These are phyloP conservation scores for Chalciporus sphaerocephalus DNA, from an alignment of 768 basidiomycete species.

Conservation along the genomic window DNA sequence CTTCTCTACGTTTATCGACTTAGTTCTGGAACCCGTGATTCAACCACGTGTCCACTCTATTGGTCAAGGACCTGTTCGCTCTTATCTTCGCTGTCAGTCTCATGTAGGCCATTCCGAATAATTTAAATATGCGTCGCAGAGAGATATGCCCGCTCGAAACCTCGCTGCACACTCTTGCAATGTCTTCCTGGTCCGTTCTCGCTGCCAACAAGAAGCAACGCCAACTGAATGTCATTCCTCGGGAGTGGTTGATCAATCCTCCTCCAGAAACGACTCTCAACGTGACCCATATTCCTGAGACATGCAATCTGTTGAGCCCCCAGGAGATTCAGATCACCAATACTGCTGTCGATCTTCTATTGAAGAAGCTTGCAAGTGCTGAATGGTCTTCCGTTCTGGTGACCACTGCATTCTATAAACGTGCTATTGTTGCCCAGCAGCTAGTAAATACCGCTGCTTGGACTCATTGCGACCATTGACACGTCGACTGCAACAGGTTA, in stretches of 20 bases:
- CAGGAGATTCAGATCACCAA: conserved; percentile 61
- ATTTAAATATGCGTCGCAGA: conserved; percentile 11
- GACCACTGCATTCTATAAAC: conserved; percentile 68
- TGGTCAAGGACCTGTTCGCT: neutral
- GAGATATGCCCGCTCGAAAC: too few species aligned
- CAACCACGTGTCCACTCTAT: neutral
- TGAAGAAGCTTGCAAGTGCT: conserved; percentile 49
- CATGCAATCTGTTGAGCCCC: conserved; percentile 52
- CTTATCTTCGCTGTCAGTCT: neutral
- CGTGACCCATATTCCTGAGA: conserved; percentile 51
- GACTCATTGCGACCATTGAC: neutral
- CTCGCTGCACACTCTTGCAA: neutral
- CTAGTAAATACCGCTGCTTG: conserved; percentile 43
- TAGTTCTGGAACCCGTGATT: conserved; percentile 2
- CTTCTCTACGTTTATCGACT: neutral
- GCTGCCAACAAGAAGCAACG: conserved; percentile 49
- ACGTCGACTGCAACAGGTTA: conserved; percentile 44
- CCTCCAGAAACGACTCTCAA: conserved; percentile 48
- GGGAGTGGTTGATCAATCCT: conserved; percentile 54
- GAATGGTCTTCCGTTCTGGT: conserved; percentile 65
- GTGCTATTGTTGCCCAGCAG: conserved; percentile 78
- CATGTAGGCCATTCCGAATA: conserved; percentile 12
- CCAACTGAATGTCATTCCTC: conserved; percentile 56
- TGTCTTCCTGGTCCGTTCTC: conserved; percentile 46
- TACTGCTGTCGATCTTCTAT: conserved; percentile 40